Evolutionary conservation across 2,329 filamentous ascomycete genomes (phyloP).

Genomic region (Fusarium kyushuense): DNA sequence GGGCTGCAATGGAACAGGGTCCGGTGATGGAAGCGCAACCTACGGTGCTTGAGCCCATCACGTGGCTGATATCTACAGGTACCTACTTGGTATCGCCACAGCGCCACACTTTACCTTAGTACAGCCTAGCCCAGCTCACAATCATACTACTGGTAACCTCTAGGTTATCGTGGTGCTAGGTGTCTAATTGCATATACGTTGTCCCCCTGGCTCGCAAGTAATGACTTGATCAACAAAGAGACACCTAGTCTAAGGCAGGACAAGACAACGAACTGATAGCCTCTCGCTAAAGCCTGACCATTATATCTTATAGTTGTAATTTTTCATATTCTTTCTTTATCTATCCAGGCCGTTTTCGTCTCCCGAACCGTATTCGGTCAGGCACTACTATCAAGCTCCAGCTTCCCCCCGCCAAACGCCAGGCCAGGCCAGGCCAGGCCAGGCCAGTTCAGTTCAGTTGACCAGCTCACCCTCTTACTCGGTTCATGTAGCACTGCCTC

Average conservation of each 20-base stretch:
- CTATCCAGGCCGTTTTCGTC: constrained; percentile 23
- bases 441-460: constrained; percentile 1
- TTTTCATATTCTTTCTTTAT: not conserved
- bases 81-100: no score
- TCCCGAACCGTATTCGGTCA: constrained; percentile 27
- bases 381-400: constrained; percentile 21
- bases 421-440: not conserved
- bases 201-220: constrained; percentile 5
- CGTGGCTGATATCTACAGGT: no score
- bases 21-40: not conserved
- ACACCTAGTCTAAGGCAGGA: not conserved
- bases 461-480: constrained; percentile 37
- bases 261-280: not conserved
- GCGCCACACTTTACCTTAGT: constrained; percentile 4
- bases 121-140: constrained; percentile 5
- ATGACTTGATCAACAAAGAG: constrained; percentile 3
- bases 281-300: not conserved
- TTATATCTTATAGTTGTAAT: not conserved
- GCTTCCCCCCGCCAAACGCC: constrained; percentile 19
- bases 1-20: constrained; percentile 14
- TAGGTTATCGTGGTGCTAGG: constrained; percentile 17
- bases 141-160: not conserved
- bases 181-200: constrained; percentile 7
- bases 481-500: constrained; percentile 15
- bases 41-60: not conserved